Percentiles rank a stretch among this genome's conserved stretches.
Evolutionary conservation across 805 yeast genomes (phyloP).

Genomic region (Ogataea pini): DNA sequence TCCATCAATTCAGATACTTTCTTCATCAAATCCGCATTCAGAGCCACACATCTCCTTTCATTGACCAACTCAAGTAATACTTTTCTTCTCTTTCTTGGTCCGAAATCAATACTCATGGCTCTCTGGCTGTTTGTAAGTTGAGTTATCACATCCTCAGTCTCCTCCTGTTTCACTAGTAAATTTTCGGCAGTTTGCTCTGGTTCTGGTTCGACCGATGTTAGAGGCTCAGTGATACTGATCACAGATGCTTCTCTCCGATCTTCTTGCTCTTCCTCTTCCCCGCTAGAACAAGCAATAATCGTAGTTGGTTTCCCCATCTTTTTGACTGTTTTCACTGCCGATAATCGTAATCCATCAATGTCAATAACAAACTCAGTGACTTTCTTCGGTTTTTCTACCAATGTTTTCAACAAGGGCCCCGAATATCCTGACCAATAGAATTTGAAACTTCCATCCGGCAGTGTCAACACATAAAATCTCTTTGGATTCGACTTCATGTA

Average conservation of each 20-base stretch:
- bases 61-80: conserved; percentile 41
- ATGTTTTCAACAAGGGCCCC: conserved; percentile 13
- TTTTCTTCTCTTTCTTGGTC: conserved; percentile 29
- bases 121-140: not conserved
- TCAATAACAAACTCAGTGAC: conserved; percentile 11
- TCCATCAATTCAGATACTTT: conserved; percentile 44
- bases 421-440: conserved; percentile 22
- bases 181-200: not conserved
- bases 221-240: not conserved
- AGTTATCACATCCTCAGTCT: conserved; percentile 3
- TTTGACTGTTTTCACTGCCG: conserved; percentile 7
- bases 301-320: conserved; percentile 7
- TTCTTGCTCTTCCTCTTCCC: conserved; percentile 3
- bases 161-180: conserved; percentile 4
- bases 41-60: conserved; percentile 46
- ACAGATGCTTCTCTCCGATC: not conserved
- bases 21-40: conserved; percentile 43
- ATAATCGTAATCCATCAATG: conserved; percentile 8
- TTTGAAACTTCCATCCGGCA: conserved; percentile 9
- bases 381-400: conserved; percentile 9
- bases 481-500: conserved; percentile 12
- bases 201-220: conserved; percentile 7
- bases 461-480: conserved; percentile 11
- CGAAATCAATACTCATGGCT: conserved; percentile 26
- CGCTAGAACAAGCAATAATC: conserved; percentile 3